Evolutionary conservation across 148 eudicot species (phyloP), one percentile per base, ranked within the genome.

Genomic region (Chenopodium formosanum): DNA sequence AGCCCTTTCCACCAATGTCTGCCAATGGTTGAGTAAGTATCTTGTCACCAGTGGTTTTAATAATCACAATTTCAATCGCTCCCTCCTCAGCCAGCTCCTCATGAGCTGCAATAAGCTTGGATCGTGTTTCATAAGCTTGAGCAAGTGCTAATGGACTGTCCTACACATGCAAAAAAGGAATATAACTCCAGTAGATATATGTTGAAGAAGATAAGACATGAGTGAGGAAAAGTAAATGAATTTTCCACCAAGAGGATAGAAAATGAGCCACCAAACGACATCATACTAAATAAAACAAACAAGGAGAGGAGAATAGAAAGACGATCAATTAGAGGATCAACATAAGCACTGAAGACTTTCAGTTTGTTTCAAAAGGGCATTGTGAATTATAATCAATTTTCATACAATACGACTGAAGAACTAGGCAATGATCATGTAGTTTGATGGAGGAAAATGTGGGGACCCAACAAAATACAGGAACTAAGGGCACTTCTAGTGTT

Each of bases 71-170:
- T 75, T 96, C 88, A 76, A 96, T 91, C 20, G 99, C 99, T 37
- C 97, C 98, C 60, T 94, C 98, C 82, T 96, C 95, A 3, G 94
- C 95, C 89, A 96, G 79, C 81, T 96, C 97, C 22, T 90, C 86
- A 85, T 92, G 92, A 40, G 90, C 76, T 44, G 89, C 88, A 83
- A 91, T 96, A 78, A 96, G 94, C 80, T 88, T 90, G 7, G 88
- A 90, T 52, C 94, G 93, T 31, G 99, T 96, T 84, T 96, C 99
- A 81, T 94, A 79, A 87, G 99, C 99, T 84, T 96, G 99, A 77
- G 99, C 99, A 76, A 96, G 94, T 63, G 99, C 99, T 52, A 96
- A 89, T 71, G 99, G 99, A 83, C 99, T 96, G 97, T 84, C 88
- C 88, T 87, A 90, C 83, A 88, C 80, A 88, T 80, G 73, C 58